Conservation (phyloP, 345 rosid species). For the Linum tenue region DNA sequence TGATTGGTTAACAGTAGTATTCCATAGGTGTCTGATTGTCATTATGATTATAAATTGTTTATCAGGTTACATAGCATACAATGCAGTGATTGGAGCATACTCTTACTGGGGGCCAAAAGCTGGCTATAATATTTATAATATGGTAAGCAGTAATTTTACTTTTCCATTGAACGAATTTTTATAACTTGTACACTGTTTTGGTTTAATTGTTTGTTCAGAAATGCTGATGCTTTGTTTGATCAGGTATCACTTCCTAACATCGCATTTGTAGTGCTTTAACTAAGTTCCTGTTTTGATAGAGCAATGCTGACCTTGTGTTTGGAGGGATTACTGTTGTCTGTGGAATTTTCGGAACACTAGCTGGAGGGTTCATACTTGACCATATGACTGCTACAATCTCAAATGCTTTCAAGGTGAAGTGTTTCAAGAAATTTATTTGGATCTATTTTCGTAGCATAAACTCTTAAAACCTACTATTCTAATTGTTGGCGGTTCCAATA, state of each 20-base stretch:
- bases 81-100: slow-evolving; percentile 7
- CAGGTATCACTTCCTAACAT: not conserved
- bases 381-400: slow-evolving; percentile 9
- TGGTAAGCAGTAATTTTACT: slow-evolving; percentile 5
- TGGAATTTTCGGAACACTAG: slow-evolving; percentile 10
- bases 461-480: not conserved
- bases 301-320: slow-evolving; percentile 8
- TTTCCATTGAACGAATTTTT: not conserved
- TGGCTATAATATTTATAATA: slow-evolving; percentile 12
- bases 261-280: not conserved
- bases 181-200: not conserved
- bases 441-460: not conserved
- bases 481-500: not conserved
- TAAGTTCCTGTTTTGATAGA: slow-evolving; percentile 1
- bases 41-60: not conserved
- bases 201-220: too few relatives aligned
- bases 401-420: slow-evolving; percentile 5
- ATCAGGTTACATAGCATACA: slow-evolving; percentile 8
- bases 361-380: slow-evolving; percentile 6
- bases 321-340: slow-evolving; percentile 7
- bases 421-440: not conserved
- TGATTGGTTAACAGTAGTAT: not conserved
- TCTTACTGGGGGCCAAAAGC: slow-evolving; percentile 12
- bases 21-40: not conserved
- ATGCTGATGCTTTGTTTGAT: not conserved